These are phyloP conservation scores for Pythium sp. DNA, from an alignment of 352 stramenopile species.

Conservation along the genomic window DNA sequence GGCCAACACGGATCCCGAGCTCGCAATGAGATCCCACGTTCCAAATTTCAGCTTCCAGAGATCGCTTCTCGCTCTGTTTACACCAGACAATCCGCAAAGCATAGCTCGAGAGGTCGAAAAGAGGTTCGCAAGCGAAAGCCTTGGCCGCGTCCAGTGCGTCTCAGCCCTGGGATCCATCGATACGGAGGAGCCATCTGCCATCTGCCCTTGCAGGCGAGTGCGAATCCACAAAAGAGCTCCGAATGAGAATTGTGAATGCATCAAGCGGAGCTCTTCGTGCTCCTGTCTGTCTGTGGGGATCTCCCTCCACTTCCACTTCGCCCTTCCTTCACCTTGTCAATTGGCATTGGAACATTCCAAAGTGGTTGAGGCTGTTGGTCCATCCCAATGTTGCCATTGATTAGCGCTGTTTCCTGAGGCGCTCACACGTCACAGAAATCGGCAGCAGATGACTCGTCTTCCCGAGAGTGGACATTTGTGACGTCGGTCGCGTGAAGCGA, in stretches of 20 bases:
- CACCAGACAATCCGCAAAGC: neutral
- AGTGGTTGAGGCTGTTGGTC: neutral
- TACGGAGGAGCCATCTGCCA: neutral
- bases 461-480: neutral
- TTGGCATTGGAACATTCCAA: neutral
- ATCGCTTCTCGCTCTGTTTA: neutral
- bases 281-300: neutral
- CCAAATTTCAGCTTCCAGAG: neutral
- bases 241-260: neutral
- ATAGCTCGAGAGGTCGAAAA: neutral
- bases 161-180: neutral
- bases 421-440: neutral
- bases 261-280: neutral
- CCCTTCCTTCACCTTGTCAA: neutral
- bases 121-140: neutral
- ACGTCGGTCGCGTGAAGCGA: slow-evolving; percentile 2
- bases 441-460: slow-evolving; percentile 1
- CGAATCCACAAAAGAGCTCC: neutral
- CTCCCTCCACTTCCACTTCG: neutral
- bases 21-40: slow-evolving; percentile 2
- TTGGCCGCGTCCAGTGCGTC: neutral
- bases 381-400: neutral
- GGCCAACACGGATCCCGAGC: neutral
- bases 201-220: neutral
- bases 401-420: neutral